These are phyloP conservation scores for Rhynchospora pubera DNA, from an alignment of 176 grass and related monocot species.

Conservation along the genomic window DNA sequence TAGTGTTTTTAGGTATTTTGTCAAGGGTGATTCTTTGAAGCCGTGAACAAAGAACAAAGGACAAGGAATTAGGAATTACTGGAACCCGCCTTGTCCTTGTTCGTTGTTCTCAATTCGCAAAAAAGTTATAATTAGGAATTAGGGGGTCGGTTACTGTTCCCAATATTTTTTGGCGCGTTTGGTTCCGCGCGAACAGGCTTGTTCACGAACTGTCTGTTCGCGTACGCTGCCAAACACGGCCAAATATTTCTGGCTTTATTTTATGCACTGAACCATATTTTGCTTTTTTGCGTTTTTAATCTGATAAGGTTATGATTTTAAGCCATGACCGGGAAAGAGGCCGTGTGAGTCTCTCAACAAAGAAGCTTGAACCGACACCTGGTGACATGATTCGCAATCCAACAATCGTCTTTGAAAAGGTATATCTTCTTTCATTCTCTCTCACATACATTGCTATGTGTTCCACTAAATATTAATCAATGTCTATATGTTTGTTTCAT, in stretches of 20 bases:
- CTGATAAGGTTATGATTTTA: conserved; percentile 76
- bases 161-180: too few species aligned
- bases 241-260: neutral
- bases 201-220: too few species aligned
- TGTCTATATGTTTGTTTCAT: neutral
- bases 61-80: too few species aligned
- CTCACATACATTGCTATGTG: neutral
- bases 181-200: too few species aligned
- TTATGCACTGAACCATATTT: conserved; percentile 1
- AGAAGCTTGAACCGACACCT: conserved; percentile 90
- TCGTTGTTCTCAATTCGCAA: too few species aligned
- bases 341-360: conserved; percentile 88
- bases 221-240: too few species aligned
- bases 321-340: conserved; percentile 97
- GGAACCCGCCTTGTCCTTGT: too few species aligned
- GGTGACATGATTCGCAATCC: conserved; percentile 98
- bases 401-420: conserved; percentile 92
- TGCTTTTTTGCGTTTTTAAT: neutral
- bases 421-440: conserved; percentile 3
- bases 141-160: too few species aligned
- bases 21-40: neutral
- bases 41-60: too few species aligned
- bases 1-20: too few species aligned
- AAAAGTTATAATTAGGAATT: too few species aligned
- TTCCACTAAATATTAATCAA: neutral